Percentiles rank a stretch among this genome's conserved stretches.
These are phyloP conservation scores for Setaria viridis DNA, from an alignment of 202 grass and related monocot genomes.

Conservation along the genomic window DNA sequence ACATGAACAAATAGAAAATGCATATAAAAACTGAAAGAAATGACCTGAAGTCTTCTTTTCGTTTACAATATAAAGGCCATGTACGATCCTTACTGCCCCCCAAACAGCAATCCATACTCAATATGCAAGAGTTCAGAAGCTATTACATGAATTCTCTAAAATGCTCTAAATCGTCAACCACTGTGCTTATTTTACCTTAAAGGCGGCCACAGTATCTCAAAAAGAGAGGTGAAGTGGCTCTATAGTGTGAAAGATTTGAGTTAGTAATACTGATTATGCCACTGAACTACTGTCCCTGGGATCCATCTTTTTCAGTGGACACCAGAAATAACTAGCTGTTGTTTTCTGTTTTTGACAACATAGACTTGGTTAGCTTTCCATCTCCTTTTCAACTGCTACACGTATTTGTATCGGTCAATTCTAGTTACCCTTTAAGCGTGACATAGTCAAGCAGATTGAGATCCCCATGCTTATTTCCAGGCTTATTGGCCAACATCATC, in stretches of 20 bases:
- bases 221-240: background rate
- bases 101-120: background rate
- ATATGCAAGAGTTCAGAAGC: background rate
- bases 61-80: background rate
- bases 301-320: background rate
- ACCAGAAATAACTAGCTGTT: background rate
- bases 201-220: too few relatives aligned
- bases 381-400: conserved; percentile 37
- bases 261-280: background rate
- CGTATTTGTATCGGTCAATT: background rate
- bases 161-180: background rate
- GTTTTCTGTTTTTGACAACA: background rate
- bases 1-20: background rate
- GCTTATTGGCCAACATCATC: background rate
- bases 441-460: conserved; percentile 20
- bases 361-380: background rate
- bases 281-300: background rate
- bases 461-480: background rate
- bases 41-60: background rate
- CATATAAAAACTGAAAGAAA: background rate
- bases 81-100: background rate
- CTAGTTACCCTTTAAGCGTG: background rate
- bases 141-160: background rate
- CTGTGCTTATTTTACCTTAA: background rate
- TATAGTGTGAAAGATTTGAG: background rate